A percentile compares a stretch with the other conserved stretches of the same genome.
Conservation (phyloP, 2,329 filamentous ascomycete species). For the Apiospora pterosperma region DNA sequence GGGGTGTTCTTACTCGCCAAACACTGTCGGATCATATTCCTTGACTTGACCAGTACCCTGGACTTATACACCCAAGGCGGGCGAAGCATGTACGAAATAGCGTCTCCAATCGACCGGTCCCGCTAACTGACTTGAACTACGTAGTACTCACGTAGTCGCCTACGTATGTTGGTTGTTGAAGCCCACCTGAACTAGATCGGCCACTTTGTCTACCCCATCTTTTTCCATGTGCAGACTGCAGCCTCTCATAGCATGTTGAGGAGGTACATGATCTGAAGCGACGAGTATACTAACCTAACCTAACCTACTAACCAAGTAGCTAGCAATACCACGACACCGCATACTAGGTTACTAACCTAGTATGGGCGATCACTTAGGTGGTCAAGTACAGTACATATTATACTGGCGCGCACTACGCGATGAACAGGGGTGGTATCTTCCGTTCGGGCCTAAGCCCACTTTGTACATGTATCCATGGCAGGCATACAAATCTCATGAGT, state of each 20-base stretch:
- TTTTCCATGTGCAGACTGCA: neutral
- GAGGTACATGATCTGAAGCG: neutral
- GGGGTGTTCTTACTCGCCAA: constrained; percentile 1
- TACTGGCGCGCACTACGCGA: neutral
- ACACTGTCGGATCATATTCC: neutral
- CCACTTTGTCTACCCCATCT: neutral
- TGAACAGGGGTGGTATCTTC: constrained; percentile 5
- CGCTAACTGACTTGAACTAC: neutral
- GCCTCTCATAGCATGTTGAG: neutral
- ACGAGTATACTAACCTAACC: too few species aligned
- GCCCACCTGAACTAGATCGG: neutral
- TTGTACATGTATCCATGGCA: neutral
- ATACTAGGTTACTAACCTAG: neutral
- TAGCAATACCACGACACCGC: neutral
- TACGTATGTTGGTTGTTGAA: neutral
- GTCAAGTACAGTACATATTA: neutral
- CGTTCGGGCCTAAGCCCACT: constrained; percentile 5
- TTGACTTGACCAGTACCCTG: too few species aligned
- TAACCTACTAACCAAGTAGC: too few species aligned
- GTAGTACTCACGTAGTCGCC: too few species aligned
- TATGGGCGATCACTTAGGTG: neutral
- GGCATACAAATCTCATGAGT: neutral
- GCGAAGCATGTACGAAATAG: neutral
- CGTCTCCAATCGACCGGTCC: neutral
- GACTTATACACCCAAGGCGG: neutral